These are phyloP conservation scores for Melampsora abietis-canadensis DNA, from an alignment of 1,284 basidiomycete species.

Conservation along the genomic window DNA sequence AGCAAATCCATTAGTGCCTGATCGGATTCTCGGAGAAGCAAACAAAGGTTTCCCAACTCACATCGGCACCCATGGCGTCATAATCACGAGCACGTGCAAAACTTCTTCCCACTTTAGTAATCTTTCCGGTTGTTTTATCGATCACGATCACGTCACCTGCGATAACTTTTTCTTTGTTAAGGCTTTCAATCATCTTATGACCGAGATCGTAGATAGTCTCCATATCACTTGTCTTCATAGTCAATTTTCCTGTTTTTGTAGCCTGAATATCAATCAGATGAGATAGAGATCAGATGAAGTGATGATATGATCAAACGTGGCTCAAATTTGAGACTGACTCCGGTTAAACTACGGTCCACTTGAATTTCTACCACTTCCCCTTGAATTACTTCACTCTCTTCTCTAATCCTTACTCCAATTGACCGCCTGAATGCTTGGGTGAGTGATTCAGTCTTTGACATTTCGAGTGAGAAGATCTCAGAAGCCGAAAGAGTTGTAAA, in stretches of 20 bases:
- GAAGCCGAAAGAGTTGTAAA: slow-evolving; percentile 96
- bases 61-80: slow-evolving; percentile 97
- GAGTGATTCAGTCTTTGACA: slow-evolving; percentile 97
- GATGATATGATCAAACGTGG: slow-evolving; percentile 1
- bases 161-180: slow-evolving; percentile 93
- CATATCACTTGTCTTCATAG: slow-evolving; percentile 99
- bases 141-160: slow-evolving; percentile 95
- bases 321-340: slow-evolving; percentile 52
- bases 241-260: slow-evolving; percentile 95
- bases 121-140: slow-evolving; percentile 93
- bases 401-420: slow-evolving; percentile 94
- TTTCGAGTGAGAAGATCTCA: slow-evolving; percentile 90
- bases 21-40: slow-evolving; percentile 1
- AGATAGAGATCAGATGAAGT: not conserved
- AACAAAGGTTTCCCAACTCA: slow-evolving; percentile 58
- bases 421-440: slow-evolving; percentile 93
- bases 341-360: slow-evolving; percentile 93
- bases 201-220: slow-evolving; percentile 98
- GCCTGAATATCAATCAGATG: slow-evolving; percentile 60
- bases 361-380: slow-evolving; percentile 98
- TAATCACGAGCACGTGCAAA: slow-evolving; percentile 96
- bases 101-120: slow-evolving; percentile 90
- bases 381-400: slow-evolving; percentile 95
- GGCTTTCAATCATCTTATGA: slow-evolving; percentile 96
- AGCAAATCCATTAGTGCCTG: not conserved